Percentiles rank a stretch among this genome's conserved stretches.
Evolutionary conservation across 768 basidiomycete species (phyloP).

Genomic region (Solioccasus polychromus): DNA sequence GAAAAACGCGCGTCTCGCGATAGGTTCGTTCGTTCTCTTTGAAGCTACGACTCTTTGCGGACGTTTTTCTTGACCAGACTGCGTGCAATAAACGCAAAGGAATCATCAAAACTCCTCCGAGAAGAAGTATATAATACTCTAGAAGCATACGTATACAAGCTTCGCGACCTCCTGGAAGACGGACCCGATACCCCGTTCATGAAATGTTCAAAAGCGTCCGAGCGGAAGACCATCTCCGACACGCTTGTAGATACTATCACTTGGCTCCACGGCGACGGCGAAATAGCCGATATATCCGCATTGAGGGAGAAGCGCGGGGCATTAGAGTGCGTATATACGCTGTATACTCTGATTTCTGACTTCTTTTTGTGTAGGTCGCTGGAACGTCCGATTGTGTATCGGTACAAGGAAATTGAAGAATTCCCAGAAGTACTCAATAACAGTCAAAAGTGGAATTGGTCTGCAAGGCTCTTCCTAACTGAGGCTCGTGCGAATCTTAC

Average conservation of each 20-base stretch:
- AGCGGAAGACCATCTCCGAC: slow-evolving; percentile 63
- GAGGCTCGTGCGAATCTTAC: slow-evolving; percentile 79
- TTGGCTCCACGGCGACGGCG: slow-evolving; percentile 86
- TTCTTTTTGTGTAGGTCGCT: slow-evolving; percentile 46
- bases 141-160: slow-evolving; percentile 90
- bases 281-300: slow-evolving; percentile 73
- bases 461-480: slow-evolving; percentile 77
- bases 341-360: slow-evolving; percentile 1
- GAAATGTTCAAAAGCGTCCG: slow-evolving; percentile 74
- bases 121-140: slow-evolving; percentile 91
- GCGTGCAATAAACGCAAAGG: slow-evolving; percentile 72
- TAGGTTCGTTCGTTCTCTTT: slow-evolving; percentile 47
- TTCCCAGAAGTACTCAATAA: slow-evolving; percentile 82
- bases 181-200: slow-evolving; percentile 71
- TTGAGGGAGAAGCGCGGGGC: slow-evolving; percentile 73
- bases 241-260: slow-evolving; percentile 69
- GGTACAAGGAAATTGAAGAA: slow-evolving; percentile 85
- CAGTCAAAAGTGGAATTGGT: slow-evolving; percentile 88
- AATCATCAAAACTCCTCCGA: slow-evolving; percentile 68
- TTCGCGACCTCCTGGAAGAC: slow-evolving; percentile 78
- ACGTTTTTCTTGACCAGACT: slow-evolving; percentile 47
- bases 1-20: slow-evolving; percentile 73
- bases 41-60: neutral
- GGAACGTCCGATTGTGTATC: slow-evolving; percentile 79
- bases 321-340: slow-evolving; percentile 64